Percentiles rank a stretch among this genome's conserved stretches.
Evolutionary conservation across 176 grass and related monocot species (phyloP).

Genomic region (Poa annua): DNA sequence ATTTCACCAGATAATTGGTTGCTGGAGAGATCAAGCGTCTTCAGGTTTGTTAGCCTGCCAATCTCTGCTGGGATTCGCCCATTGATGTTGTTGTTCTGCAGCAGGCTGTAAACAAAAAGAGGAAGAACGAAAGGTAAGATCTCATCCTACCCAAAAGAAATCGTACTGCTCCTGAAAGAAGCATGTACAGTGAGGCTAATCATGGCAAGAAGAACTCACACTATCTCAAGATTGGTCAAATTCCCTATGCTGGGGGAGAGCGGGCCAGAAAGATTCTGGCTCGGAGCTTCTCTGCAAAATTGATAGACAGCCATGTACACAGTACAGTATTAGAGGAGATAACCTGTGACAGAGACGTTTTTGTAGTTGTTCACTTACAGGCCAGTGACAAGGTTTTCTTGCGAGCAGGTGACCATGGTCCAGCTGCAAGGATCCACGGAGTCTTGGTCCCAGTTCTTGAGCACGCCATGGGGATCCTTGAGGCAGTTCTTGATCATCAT

Average conservation of each 20-base stretch:
- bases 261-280: constrained; percentile 57
- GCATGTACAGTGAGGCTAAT: background rate
- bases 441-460: constrained; percentile 69
- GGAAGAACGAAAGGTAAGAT: background rate
- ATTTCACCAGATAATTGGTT: constrained; percentile 57
- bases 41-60: constrained; percentile 45
- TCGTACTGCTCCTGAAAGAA: background rate
- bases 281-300: constrained; percentile 53
- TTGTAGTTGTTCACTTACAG: constrained; percentile 25
- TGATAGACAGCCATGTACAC: too few species aligned
- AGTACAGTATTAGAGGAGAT: background rate
- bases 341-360: background rate
- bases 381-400: constrained; percentile 62
- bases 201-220: constrained; percentile 32
- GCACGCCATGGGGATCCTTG: constrained; percentile 65
- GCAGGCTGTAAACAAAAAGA: constrained; percentile 33
- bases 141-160: background rate
- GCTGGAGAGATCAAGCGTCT: constrained; percentile 66
- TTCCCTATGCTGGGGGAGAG: constrained; percentile 60
- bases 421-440: constrained; percentile 74
- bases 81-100: constrained; percentile 77
- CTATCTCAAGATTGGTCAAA: constrained; percentile 66
- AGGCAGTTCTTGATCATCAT: constrained; percentile 51
- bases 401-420: constrained; percentile 77
- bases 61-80: constrained; percentile 56